Conservation (phyloP, 164 flowering plant species). For the Vitis rotundifolia region DNA sequence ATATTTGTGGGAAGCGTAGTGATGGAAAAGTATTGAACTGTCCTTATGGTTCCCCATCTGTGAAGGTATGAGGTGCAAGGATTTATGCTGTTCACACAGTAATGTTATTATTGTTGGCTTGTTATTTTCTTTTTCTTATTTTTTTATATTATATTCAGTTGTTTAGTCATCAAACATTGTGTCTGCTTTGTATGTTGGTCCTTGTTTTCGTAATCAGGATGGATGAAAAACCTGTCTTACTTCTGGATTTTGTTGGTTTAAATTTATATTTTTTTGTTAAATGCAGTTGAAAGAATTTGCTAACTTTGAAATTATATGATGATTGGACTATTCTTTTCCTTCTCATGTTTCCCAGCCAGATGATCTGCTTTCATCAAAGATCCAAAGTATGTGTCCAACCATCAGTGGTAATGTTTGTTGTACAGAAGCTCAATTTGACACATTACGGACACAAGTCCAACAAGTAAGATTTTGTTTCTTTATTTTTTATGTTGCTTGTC, state of each 20-base stretch:
- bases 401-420: constrained; percentile 94
- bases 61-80: constrained; percentile 55
- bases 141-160: too few species aligned
- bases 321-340: neutral
- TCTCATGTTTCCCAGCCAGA: constrained; percentile 68
- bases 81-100: neutral
- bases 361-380: constrained; percentile 74
- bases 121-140: neutral
- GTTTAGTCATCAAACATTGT: too few species aligned
- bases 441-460: constrained; percentile 84
- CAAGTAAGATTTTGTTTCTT: constrained; percentile 54
- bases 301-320: neutral
- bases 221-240: neutral
- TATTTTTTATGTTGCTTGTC: neutral
- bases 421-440: constrained; percentile 81
- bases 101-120: too few species aligned
- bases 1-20: constrained; percentile 77
- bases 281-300: neutral
- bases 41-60: constrained; percentile 67
- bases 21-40: constrained; percentile 93
- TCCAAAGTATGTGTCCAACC: constrained; percentile 96
- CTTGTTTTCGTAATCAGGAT: neutral
- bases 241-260: neutral
- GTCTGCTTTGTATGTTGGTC: too few species aligned
- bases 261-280: neutral